Evolutionary conservation across 2,329 filamentous ascomycete species (phyloP), one percentile per base, ranked within the genome.

Genomic region (Zelopaecilomyces penicillatus): DNA sequence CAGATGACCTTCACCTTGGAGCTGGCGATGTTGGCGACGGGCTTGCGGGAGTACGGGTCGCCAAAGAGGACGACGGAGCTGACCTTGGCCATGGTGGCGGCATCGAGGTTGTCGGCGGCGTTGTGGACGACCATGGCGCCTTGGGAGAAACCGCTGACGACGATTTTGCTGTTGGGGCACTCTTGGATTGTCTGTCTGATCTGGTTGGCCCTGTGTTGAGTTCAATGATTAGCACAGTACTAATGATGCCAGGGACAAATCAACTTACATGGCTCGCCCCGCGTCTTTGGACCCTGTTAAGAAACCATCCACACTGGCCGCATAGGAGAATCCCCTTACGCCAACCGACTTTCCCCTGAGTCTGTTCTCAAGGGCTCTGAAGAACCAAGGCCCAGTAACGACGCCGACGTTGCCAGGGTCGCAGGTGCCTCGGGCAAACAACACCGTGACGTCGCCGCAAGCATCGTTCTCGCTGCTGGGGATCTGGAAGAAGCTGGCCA

Each of bases 21-120:
- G 9, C 47, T 7, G 19, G 54, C 53, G 35, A 58, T 48, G 12
- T 54, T 57, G 31, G 48, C 30, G 9, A 61, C 41, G 7, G 56
- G 36, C 12, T 44, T 37, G n/a, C 53, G 47, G 3, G 57, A 45
- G 28, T 49, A 46, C 3, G 55, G 60, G 40, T 63, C 60, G 12
- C 60, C 60, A 28, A 63, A 63, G 44, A 61, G 51, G 12, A 62
- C 57, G n/a, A 57, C 56, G 40, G 59, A 56, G 34, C 50, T 55
- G 46, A 60, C 49, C 29, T 51, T 56, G 27, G 52, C 49, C 49
- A 57, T 55, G 41, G 49, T 48, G 5, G 37, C 43, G 33, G 49
- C 43, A 30, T 52, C 50, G 9, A 62, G 51, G 28, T 50, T 46
- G 11, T 48, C 45, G 6, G 57, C 50, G 8, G 59, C 60, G 6